These are phyloP conservation scores for Rhynchosporium agropyri DNA, from an alignment of 2,329 filamentous ascomycete genomes.

Conservation along the genomic window DNA sequence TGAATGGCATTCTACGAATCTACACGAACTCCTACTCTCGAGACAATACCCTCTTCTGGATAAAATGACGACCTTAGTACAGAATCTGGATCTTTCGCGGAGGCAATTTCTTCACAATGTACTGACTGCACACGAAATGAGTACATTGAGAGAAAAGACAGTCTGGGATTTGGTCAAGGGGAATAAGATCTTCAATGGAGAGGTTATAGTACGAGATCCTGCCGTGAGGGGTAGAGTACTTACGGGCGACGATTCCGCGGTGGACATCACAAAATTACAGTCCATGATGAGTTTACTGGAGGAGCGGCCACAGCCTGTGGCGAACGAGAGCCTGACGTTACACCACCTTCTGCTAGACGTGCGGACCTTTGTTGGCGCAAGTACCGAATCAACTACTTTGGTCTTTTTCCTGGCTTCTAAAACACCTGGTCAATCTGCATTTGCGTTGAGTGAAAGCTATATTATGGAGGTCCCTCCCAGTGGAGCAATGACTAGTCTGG, in stretches of 20 bases:
- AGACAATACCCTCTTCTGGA: conserved; percentile 82
- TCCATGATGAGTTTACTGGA: conserved; percentile 95
- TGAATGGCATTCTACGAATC: conserved; percentile 97
- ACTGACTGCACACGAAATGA: conserved; percentile 82
- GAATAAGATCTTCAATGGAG: conserved; percentile 91
- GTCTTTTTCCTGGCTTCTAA: conserved; percentile 79
- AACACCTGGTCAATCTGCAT: conserved; percentile 61
- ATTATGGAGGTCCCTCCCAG: conserved; percentile 75
- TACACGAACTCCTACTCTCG: conserved; percentile 86
- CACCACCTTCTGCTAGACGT: conserved; percentile 85
- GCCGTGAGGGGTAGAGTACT: conserved; percentile 79
- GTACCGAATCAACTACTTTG: conserved; percentile 74
- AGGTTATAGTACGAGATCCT: conserved; percentile 93
- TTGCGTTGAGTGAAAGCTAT: conserved; percentile 80
- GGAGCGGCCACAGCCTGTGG: conserved; percentile 68
- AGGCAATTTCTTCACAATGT: conserved; percentile 94
- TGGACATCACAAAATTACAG: conserved; percentile 88
- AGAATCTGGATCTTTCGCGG: conserved; percentile 79
- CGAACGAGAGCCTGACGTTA: conserved; percentile 70
- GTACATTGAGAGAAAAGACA: conserved; percentile 79
- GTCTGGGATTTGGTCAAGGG: conserved; percentile 95
- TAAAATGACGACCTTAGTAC: conserved; percentile 77
- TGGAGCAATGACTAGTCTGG: conserved; percentile 67
- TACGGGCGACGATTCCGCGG: conserved; percentile 89
- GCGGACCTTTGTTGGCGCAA: conserved; percentile 76